Conservation (phyloP, 2,329 filamentous ascomycete genomes). For the Fusarium chaquense region DNA sequence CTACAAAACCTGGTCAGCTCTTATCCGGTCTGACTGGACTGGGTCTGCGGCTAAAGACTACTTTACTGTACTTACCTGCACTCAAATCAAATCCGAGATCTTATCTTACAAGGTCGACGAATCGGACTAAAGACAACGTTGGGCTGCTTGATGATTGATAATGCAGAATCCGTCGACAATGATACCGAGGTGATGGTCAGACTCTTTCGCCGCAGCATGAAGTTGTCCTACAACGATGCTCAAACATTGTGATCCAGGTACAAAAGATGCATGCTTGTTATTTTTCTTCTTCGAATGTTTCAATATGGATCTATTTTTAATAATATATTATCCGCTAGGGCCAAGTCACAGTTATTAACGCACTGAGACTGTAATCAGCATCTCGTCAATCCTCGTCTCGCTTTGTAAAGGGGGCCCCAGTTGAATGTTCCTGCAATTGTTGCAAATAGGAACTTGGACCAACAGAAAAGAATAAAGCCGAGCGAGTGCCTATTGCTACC, state of each 20-base stretch:
- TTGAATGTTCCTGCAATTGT: conserved; percentile 9
- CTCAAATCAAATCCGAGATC: conserved; percentile 23
- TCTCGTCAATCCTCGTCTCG: conserved; percentile 5
- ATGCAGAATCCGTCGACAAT: not conserved
- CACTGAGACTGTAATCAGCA: conserved; percentile 1
- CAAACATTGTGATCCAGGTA: not conserved
- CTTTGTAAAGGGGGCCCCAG: conserved; percentile 8
- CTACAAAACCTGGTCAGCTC: conserved; percentile 1
- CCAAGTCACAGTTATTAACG: not conserved
- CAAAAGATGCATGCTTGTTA: not conserved
- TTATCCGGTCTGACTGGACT: conserved; percentile 25
- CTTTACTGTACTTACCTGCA: not conserved
- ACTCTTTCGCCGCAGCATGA: not conserved
- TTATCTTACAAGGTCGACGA: not conserved
- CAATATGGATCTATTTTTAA: not conserved
- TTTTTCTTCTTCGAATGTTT: conserved; percentile 2
- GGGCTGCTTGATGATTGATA: conserved; percentile 13
- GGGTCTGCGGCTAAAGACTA: conserved; percentile 3
- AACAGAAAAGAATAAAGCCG: not conserved
- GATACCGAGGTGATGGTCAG: conserved; percentile 21
- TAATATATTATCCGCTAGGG: not conserved
- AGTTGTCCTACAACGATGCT: not conserved
- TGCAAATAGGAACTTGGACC: conserved; percentile 1
- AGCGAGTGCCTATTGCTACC: not conserved
- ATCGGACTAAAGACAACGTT: conserved; percentile 9